Conservation (phyloP, 2,329 filamentous ascomycete species). For the Alternaria postmessia region DNA sequence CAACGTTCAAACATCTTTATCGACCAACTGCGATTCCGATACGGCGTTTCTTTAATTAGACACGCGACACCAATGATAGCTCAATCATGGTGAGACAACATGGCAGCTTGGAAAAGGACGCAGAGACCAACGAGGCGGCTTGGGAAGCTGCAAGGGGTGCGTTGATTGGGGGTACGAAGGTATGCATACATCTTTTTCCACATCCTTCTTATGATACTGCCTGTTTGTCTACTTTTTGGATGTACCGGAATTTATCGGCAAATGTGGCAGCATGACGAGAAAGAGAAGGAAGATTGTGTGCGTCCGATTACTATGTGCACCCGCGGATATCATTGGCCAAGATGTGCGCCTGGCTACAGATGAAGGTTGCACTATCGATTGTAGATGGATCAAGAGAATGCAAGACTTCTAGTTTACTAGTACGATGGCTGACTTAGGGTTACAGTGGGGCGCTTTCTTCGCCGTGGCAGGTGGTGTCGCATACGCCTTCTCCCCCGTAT, state of each 20-base stretch:
- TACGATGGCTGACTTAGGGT: not conserved
- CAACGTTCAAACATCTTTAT: not conserved
- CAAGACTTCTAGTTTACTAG: not conserved
- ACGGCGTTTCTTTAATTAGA: not conserved
- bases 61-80: not conserved
- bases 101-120: constrained; percentile 65
- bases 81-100: constrained; percentile 56
- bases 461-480: constrained; percentile 69
- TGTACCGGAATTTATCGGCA: not conserved
- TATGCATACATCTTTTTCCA: constrained; percentile 37
- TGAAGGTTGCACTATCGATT: not conserved
- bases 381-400: no score
- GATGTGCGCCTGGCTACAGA: no score
- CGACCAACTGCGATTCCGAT: not conserved
- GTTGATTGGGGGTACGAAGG: constrained; percentile 70
- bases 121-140: constrained; percentile 73
- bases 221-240: fast-evolving
- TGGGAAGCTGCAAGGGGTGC: constrained; percentile 76
- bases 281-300: not conserved
- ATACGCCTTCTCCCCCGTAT: constrained; percentile 73
- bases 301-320: not conserved
- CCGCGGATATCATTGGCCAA: not conserved
- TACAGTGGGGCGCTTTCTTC: constrained; percentile 72
- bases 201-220: not conserved
- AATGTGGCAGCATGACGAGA: not conserved